These are phyloP conservation scores for Dryas alaskensis DNA, from an alignment of 306 rosid genomes.

Conservation along the genomic window DNA sequence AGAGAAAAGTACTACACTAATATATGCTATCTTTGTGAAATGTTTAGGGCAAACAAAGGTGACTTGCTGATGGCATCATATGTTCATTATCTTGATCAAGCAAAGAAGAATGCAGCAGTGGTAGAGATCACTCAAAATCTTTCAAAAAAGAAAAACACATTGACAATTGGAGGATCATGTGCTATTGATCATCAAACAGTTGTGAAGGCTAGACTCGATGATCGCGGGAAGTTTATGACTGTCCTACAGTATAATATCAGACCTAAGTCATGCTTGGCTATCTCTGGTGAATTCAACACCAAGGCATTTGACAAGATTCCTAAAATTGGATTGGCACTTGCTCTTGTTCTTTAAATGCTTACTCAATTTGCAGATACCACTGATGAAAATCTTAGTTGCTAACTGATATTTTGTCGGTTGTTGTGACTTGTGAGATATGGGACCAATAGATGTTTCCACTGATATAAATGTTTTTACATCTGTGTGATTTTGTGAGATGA, in stretches of 20 bases:
- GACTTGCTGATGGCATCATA: conserved; percentile 13
- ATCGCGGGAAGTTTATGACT: conserved; percentile 13
- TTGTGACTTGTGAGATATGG: background rate
- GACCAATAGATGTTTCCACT: background rate
- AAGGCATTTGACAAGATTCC: conserved; percentile 18
- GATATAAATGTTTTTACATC: background rate
- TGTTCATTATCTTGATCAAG: conserved; percentile 1
- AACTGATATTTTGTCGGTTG: background rate
- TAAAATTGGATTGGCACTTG: conserved; percentile 25
- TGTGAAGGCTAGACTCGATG: conserved; percentile 24
- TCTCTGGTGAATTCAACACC: conserved; percentile 19
- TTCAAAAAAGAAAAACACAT: conserved; percentile 19
- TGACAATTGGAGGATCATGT: conserved; percentile 22
- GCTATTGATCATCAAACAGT: conserved; percentile 9
- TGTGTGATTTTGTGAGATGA: background rate
- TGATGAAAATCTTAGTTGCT: background rate
- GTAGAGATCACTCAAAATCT: conserved; percentile 19
- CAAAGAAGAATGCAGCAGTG: conserved; percentile 15
- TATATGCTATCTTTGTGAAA: background rate
- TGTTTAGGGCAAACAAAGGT: conserved; percentile 26
- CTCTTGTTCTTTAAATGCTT: conserved; percentile 20
- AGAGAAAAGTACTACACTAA: background rate
- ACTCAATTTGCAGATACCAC: conserved; percentile 37
- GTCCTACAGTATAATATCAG: conserved; percentile 2
- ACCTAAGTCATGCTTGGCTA: conserved; percentile 17